A percentile compares a stretch with the other conserved stretches of the same genome.
phyloP scores from a whole-genome alignment of 805 yeast genomes.

The Candida insectalens region DNA sequence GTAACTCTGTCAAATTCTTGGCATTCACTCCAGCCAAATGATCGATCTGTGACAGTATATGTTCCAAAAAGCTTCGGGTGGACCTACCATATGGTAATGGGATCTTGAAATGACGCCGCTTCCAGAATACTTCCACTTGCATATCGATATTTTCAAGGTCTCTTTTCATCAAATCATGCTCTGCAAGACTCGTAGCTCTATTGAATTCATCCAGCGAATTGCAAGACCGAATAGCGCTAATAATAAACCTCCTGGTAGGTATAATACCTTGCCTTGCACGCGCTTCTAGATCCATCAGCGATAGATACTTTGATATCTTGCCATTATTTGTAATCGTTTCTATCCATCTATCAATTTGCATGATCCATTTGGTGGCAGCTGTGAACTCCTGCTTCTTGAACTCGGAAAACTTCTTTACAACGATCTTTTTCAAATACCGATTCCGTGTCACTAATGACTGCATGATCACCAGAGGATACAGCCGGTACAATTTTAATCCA shows the following conservation, averaged over 20 bases:
- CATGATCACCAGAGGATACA: slow-evolving; percentile 15
- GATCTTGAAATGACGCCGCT: slow-evolving; percentile 9
- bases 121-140: slow-evolving; percentile 13
- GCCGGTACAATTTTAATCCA: slow-evolving; percentile 9
- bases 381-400: neutral
- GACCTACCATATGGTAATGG: slow-evolving; percentile 5
- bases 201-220: slow-evolving; percentile 4
- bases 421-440: slow-evolving; percentile 12
- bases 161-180: neutral
- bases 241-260: no score
- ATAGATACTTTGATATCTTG: slow-evolving; percentile 12
- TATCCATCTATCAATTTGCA: slow-evolving; percentile 15
- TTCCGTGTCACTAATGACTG: slow-evolving; percentile 9
- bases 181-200: neutral
- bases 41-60: neutral
- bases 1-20: slow-evolving; percentile 1
- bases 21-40: neutral
- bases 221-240: no score
- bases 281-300: no score
- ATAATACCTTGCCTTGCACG: no score
- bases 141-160: slow-evolving; percentile 7
- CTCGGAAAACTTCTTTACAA: slow-evolving; percentile 10
- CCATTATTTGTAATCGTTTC: slow-evolving; percentile 17
- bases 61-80: slow-evolving; percentile 4
- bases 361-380: slow-evolving; percentile 8